phyloP scores from a whole-genome alignment of 495 filamentous ascomycete species.

The Arthonia radiata region DNA sequence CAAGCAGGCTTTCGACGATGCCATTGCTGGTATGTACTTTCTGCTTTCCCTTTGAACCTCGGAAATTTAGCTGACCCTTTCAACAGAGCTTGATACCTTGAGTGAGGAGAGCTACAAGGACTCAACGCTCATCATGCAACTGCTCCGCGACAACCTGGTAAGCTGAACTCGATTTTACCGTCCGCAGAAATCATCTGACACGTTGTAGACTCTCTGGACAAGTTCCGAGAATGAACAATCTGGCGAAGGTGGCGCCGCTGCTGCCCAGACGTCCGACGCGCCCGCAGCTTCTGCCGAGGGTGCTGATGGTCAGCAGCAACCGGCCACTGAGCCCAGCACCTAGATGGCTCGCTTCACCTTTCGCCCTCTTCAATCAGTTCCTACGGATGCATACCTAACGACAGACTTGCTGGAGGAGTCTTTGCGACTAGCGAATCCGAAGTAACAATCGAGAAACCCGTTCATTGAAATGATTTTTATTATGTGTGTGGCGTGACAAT shows the following conservation, averaged over 20 bases:
- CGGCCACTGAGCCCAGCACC: too few species aligned
- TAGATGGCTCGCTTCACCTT: too few species aligned
- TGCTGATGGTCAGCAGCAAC: too few species aligned
- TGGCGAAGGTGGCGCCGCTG: constrained; percentile 24
- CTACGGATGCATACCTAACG: too few species aligned
- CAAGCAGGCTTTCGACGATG: constrained; percentile 98
- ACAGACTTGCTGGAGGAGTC: too few species aligned
- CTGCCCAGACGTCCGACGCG: constrained; percentile 31
- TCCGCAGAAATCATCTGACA: neutral
- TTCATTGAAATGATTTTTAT: too few species aligned
- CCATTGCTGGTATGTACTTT: constrained; percentile 60
- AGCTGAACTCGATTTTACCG: constrained; percentile 9
- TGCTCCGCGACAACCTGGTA: constrained; percentile 95
- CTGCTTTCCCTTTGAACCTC: neutral
- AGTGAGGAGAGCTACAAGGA: constrained; percentile 99
- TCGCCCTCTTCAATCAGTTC: too few species aligned
- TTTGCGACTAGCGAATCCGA: too few species aligned
- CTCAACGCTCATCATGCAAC: constrained; percentile 98
- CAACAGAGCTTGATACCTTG: constrained; percentile 80
- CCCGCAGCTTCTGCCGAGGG: too few species aligned
- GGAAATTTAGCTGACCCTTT: constrained; percentile 2
- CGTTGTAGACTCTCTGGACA: constrained; percentile 81
- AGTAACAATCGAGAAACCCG: too few species aligned
- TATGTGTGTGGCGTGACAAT: too few species aligned
- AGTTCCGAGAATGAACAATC: constrained; percentile 84